phyloP scores from a whole-genome alignment of 163 green algal genomes.

The Coccomyxa subellipsoidea region DNA sequence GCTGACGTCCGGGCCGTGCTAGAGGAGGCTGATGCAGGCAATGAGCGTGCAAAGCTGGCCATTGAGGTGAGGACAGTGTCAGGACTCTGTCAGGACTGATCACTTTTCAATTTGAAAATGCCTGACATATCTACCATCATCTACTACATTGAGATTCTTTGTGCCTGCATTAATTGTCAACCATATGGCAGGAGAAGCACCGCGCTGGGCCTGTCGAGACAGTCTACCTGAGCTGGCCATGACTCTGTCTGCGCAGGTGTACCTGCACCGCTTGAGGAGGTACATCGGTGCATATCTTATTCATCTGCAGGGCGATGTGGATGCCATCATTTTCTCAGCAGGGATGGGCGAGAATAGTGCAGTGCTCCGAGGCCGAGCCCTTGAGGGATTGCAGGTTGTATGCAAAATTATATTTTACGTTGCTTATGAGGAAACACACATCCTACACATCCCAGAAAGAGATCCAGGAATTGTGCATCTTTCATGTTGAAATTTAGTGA shows the following conservation, averaged over 20 bases:
- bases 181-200: too few species aligned
- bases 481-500: too few species aligned
- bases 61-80: constrained; percentile 2
- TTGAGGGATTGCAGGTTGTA: constrained; percentile 46
- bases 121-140: too few species aligned
- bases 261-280: constrained; percentile 76
- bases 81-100: too few species aligned
- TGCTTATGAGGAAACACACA: not conserved
- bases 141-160: too few species aligned
- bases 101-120: too few species aligned
- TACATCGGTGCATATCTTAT: constrained; percentile 85
- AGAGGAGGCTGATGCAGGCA: constrained; percentile 29
- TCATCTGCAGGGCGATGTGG: constrained; percentile 63
- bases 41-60: constrained; percentile 30
- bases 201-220: too few species aligned
- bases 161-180: too few species aligned
- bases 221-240: not conserved
- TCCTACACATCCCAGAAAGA: not conserved
- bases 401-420: too few species aligned
- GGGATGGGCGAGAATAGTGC: constrained; percentile 79
- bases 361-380: constrained; percentile 43
- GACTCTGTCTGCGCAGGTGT: constrained; percentile 45
- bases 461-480: too few species aligned
- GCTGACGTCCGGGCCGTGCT: constrained; percentile 66
- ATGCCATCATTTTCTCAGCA: constrained; percentile 74